Evolutionary conservation across 1,139 yeast species (phyloP), one percentile per base, ranked within the genome.

Genomic region (Geotrichum carabidarum): DNA sequence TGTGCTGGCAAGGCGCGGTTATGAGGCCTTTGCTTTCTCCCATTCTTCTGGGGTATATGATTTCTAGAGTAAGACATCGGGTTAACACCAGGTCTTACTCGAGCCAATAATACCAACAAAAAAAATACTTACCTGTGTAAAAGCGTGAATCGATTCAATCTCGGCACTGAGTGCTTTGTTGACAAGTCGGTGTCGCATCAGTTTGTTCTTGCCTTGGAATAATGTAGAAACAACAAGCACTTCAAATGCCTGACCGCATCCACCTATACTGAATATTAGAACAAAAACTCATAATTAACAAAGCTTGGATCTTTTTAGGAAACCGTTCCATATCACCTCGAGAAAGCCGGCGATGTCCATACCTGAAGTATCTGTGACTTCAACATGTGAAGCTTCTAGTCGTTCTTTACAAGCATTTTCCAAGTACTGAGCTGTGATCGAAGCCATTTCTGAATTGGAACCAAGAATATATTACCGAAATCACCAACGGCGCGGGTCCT

Each of bases 101-200:
- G 8, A 14, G 6, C 12, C 15, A 35, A 30, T 18, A 18, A 42
- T n/a, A n/a, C 36, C 7, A 9, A 22, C 5, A 22, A 35, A n/a
- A 27, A 2, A 17, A 63, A 80, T 83, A 18, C 89, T 85, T 71
- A 88, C 90, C 65, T 93, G 97, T 0, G 97, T 89, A 68, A 93
- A 94, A 0, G 99, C 99, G 71, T 93, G 99, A 45, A 93, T 90
- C 5, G 78, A 73, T 0, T 88, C 84, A 45, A 93, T 88, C 67
- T 91, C 96, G 15, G 84, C 89, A 65, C 83, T 84, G 58, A 93
- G 76, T 0, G 88, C 83, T 42, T 71, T 76, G 70, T 94, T 93
- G 49, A 94, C 96, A 63, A 90, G 67, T 59, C 98, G 77, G 64
- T 90, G 96, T 67, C 99, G 80, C 75, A 84, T 81, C 56, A 93